Evolutionary conservation across 345 rosid genomes (phyloP).

Genomic region (Sisymbrium irio): DNA sequence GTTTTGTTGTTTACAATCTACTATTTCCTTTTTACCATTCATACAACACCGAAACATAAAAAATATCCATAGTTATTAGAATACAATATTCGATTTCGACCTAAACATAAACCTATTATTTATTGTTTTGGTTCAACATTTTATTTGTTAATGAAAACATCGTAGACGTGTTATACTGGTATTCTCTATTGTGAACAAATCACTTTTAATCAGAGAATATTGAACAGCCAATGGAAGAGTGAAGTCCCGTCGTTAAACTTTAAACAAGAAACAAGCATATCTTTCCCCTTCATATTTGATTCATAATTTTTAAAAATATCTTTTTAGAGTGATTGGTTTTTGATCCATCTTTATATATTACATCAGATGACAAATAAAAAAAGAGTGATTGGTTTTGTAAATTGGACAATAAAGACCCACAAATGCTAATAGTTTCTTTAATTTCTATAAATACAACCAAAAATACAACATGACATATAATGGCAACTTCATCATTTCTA

Average conservation of each 20-base stretch:
- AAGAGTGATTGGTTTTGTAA: constrained; percentile 11
- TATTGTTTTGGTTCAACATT: neutral
- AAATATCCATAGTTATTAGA: neutral
- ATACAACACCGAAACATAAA: neutral
- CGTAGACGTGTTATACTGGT: neutral
- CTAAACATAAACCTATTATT: neutral
- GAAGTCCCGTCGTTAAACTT: constrained; percentile 38
- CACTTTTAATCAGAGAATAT: constrained; percentile 18
- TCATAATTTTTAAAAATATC: neutral
- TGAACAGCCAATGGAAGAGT: constrained; percentile 7
- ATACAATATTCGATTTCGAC: neutral
- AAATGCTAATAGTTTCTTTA: neutral
- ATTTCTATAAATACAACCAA: neutral
- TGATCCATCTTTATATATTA: no score
- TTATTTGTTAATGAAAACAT: neutral
- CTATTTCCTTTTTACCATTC: neutral
- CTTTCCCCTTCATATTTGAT: constrained; percentile 18
- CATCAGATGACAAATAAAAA: no score
- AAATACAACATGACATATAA: constrained; percentile 13
- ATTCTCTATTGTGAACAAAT: neutral
- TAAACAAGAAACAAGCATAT: constrained; percentile 40
- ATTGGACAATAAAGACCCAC: constrained; percentile 20
- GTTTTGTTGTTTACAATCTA: neutral
- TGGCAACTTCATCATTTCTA: constrained; percentile 35
- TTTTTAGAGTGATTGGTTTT: constrained; percentile 5